Evolutionary conservation across 139 green algal genomes (phyloP).

Genomic region (Chlamydomonas applanata): DNA sequence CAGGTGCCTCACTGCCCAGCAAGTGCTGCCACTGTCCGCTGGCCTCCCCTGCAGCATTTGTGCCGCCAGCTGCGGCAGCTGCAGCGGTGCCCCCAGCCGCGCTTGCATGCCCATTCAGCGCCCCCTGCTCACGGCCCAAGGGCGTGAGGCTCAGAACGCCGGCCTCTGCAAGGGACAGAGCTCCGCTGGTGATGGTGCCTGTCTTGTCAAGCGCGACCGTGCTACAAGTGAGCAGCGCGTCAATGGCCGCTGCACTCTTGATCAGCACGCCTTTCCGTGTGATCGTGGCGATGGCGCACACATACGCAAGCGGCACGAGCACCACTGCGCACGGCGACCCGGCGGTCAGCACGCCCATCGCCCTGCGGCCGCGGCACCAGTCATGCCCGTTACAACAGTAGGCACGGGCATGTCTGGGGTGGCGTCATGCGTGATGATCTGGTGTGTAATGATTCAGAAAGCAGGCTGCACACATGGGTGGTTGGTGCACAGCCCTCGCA

Average conservation of each 20-base stretch:
- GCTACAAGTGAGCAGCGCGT: slow-evolving; percentile 57
- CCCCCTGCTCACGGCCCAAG: too few relatives aligned
- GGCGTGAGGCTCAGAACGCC: background rate
- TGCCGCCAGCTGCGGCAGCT: background rate
- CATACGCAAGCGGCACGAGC: slow-evolving; percentile 85
- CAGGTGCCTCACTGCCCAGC: background rate
- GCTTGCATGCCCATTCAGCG: too few relatives aligned
- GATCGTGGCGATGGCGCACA: slow-evolving; percentile 77
- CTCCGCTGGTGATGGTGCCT: slow-evolving; percentile 80
- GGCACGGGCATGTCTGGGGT: background rate
- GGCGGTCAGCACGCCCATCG: slow-evolving; percentile 79
- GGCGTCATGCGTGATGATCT: background rate
- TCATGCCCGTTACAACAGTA: too few relatives aligned
- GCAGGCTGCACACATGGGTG: too few relatives aligned
- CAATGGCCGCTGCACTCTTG: slow-evolving; percentile 69
- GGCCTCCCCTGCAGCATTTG: background rate
- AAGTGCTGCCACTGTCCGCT: slow-evolving; percentile 8
- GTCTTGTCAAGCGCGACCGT: slow-evolving; percentile 88
- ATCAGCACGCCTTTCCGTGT: slow-evolving; percentile 69
- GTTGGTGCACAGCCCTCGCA: too few relatives aligned
- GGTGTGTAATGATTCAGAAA: background rate
- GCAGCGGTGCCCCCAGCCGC: slow-evolving; percentile 7
- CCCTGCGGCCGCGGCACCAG: slow-evolving; percentile 24
- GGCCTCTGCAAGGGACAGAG: slow-evolving; percentile 47
- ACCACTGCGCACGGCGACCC: slow-evolving; percentile 85